Evolutionary conservation across 1,284 basidiomycete genomes (phyloP).

Genomic region (Ceratobasidium sp.): DNA sequence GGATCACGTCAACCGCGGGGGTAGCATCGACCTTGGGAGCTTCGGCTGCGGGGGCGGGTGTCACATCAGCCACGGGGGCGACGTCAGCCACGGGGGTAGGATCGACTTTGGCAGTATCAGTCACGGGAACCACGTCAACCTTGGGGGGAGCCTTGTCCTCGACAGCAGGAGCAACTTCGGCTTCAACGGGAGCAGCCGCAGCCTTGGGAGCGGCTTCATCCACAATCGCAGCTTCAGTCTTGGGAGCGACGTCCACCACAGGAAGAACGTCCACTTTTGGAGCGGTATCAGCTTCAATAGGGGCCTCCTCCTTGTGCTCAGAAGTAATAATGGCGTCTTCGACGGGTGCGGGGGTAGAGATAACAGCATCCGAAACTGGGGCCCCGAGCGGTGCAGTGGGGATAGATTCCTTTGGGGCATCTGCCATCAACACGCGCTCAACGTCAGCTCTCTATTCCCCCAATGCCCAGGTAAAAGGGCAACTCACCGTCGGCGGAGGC

Average conservation of each 20-base stretch:
- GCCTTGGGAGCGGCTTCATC: no score
- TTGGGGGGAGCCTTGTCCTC: background rate
- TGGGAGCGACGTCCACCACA: no score
- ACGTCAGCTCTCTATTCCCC: background rate
- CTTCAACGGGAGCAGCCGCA: conserved; percentile 1
- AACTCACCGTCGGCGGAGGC: conserved; percentile 1
- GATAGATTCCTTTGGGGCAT: conserved; percentile 14
- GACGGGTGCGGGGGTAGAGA: conserved; percentile 2
- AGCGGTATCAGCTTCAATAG: background rate
- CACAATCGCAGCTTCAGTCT: no score
- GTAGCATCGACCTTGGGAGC: background rate
- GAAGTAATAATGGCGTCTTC: conserved; percentile 6
- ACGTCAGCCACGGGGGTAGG: background rate
- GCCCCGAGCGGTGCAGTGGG: conserved; percentile 24
- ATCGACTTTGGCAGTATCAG: background rate
- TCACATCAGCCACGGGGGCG: background rate
- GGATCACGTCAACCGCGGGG: background rate
- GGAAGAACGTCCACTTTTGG: no score
- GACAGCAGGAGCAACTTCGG: background rate
- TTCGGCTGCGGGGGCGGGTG: background rate
- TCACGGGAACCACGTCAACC: background rate
- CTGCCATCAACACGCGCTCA: conserved; percentile 4
- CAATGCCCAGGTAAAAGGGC: background rate
- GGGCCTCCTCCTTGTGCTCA: background rate
- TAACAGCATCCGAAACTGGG: background rate